Evolutionary conservation across 2,329 filamentous ascomycete genomes (phyloP).

Genomic region (Aspergillus caelatus): DNA sequence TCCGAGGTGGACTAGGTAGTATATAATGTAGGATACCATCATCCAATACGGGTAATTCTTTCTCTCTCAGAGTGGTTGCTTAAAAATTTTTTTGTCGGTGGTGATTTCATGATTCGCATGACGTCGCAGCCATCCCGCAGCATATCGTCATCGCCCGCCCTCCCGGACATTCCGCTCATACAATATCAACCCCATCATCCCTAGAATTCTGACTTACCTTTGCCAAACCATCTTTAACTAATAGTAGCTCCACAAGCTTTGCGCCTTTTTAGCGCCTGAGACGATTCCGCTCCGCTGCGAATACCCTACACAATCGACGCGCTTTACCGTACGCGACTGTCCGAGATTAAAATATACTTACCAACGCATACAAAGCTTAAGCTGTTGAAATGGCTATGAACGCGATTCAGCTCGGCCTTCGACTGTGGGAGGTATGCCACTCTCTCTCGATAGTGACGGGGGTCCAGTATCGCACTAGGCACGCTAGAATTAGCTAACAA

Average conservation of each 20-base stretch:
- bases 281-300: neutral
- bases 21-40: neutral
- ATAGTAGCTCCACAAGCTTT: neutral
- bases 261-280: neutral
- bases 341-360: neutral
- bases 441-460: neutral
- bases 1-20: neutral
- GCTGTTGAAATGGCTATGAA: constrained; percentile 28
- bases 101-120: constrained; percentile 35
- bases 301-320: neutral
- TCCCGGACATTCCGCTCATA: constrained; percentile 35
- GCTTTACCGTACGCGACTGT: neutral
- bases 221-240: constrained; percentile 8
- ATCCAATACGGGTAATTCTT: neutral
- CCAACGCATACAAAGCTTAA: constrained; percentile 6
- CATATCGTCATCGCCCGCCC: constrained; percentile 34
- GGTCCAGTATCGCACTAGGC: neutral
- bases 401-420: constrained; percentile 34
- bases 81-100: constrained; percentile 8
- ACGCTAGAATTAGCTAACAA: constrained; percentile 8
- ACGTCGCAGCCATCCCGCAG: constrained; percentile 31
- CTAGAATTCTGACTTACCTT: constrained; percentile 9
- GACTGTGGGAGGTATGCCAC: constrained; percentile 38
- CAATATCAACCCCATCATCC: constrained; percentile 22
- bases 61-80: neutral